Base-by-base conservation (phyloP, 2,329 filamentous ascomycete genomes). In the Penicillium sp. region DNA sequence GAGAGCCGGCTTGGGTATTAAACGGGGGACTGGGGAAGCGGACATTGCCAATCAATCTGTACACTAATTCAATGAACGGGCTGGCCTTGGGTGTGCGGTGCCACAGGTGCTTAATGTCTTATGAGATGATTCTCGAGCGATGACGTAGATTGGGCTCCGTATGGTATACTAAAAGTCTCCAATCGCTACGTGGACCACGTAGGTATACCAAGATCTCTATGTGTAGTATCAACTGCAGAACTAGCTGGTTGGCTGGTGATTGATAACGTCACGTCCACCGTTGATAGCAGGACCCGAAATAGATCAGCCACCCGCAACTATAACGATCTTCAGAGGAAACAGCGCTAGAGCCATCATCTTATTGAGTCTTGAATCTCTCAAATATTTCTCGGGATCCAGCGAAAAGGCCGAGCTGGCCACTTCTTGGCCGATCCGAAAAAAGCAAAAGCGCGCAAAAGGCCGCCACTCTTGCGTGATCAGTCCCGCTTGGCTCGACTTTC, bases 381-480 rank as follows among this genome's bases (percentile, higher is more conserved):
- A 31, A 1, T 8, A 31, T 31, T 31, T 5, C 25, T 25, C 28
- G 17, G 1, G 5, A 35, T 34, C 8, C 45, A 51, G 4, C 34
- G 5, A 14, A 7, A 35, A 37, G 31, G 2, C 34, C 48, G 3
- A 25, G 5, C n/a, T 28, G 42, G 48, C 34, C 31, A 39, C 28
- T 31, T 31, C 28, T 6, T 8, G 17, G 20, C 14, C 8, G 4
- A 22, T 4, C 49, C 28, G 28, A 20, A 39, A 51, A 37, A 39
- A 28, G 37, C 34, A 22, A 51, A 53, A 48, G 28, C 50, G 39
- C 63, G 62, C 61, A 62, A 68, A 41, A 66, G 39, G 25, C 59
- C 65, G 63, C 63, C 69, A 58, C 61, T 61, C 63, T 71, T 69
- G 66, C 68, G 68, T 70, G 69, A 70, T 71, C 67, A n/a, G 64